Conservation (phyloP, 1,284 basidiomycete species). For the Ceratobasidium sp. region DNA sequence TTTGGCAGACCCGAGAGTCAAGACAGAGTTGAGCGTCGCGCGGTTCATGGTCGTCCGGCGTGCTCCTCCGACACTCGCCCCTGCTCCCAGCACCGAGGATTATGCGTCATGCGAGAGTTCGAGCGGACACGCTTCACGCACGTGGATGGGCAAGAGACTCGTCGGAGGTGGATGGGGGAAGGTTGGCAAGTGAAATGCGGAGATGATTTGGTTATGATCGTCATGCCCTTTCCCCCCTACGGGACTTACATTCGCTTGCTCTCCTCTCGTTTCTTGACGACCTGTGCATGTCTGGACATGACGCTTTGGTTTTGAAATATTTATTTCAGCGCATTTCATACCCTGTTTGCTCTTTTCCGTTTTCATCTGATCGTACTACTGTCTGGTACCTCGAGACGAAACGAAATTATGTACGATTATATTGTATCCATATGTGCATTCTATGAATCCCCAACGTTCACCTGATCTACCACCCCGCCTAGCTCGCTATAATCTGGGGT, state of each 20-base stretch:
- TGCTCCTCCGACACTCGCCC: neutral
- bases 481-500: neutral
- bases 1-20: conserved; percentile 24
- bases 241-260: conserved; percentile 6
- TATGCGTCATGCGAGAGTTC: neutral
- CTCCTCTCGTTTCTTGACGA: conserved; percentile 5
- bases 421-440: neutral
- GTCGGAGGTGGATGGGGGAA: conserved; percentile 30
- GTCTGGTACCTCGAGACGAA: neutral
- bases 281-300: conserved; percentile 32
- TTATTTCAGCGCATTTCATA: conserved; percentile 27
- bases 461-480: conserved; percentile 12
- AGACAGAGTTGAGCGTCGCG: conserved; percentile 27
- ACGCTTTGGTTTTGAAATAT: conserved; percentile 14
- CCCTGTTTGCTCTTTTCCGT: neutral
- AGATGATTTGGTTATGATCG: neutral
- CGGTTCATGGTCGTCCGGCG: conserved; percentile 37
- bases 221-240: conserved; percentile 26
- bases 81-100: neutral
- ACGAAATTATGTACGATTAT: conserved; percentile 10
- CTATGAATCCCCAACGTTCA: neutral
- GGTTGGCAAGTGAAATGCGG: conserved; percentile 17
- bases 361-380: neutral
- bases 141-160: conserved; percentile 20
- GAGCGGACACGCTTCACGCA: neutral